These are phyloP conservation scores for Fusarium siculi DNA, from an alignment of 2,329 filamentous ascomycete genomes.

Conservation along the genomic window DNA sequence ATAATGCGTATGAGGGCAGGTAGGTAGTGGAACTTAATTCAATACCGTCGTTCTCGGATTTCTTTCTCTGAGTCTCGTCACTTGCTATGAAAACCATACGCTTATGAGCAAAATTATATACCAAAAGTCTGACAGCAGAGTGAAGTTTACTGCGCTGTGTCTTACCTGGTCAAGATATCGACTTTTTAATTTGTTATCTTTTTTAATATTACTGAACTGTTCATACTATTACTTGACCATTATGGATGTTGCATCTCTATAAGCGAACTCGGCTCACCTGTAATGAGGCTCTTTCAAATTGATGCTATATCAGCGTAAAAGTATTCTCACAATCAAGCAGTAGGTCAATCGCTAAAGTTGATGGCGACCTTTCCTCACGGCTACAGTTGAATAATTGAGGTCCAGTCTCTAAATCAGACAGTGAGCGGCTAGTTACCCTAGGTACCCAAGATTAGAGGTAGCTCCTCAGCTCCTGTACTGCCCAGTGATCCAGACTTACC, in stretches of 20 bases:
- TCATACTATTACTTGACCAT: background rate
- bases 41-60: slow-evolving; percentile 12
- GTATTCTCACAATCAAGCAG: background rate
- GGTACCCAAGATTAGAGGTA: background rate
- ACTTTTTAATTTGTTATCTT: background rate
- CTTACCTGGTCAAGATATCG: too few species aligned
- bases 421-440: background rate
- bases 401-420: background rate
- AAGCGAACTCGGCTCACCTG: background rate
- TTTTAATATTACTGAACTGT: background rate
- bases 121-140: background rate
- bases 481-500: background rate
- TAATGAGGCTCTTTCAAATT: background rate
- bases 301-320: background rate
- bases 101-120: background rate
- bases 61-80: background rate
- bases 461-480: slow-evolving; percentile 4
- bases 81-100: background rate
- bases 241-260: too few species aligned
- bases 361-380: background rate
- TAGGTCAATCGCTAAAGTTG: background rate
- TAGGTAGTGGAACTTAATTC: slow-evolving; percentile 15
- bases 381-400: background rate
- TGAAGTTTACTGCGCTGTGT: background rate
- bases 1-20: background rate